Percentiles rank a stretch among this genome's conserved stretches.
These are phyloP conservation scores for Plasmodium gallinaceum DNA, from an alignment of 169 alveolate genomes.

Conservation along the genomic window DNA sequence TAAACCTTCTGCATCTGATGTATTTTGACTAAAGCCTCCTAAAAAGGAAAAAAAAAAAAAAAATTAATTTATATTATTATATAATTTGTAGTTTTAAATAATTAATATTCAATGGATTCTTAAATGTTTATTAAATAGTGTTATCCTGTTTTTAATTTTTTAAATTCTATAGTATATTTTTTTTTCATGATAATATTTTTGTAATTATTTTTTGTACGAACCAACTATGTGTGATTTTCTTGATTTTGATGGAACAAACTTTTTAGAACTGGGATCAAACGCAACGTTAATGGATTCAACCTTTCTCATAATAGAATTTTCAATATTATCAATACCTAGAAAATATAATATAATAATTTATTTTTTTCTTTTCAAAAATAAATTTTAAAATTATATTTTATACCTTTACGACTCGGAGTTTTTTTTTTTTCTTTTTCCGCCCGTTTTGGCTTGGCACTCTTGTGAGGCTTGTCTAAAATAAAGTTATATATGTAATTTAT, in stretches of 20 bases:
- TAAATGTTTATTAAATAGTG: no score
- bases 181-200: no score
- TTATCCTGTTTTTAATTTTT: no score
- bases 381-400: not conserved
- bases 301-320: constrained; percentile 29
- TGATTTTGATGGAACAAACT: constrained; percentile 41
- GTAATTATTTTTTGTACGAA: constrained; percentile 2
- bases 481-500: not conserved
- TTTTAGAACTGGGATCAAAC: constrained; percentile 39
- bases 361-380: not conserved
- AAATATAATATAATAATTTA: not conserved
- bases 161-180: no score
- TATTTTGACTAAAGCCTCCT: constrained; percentile 64
- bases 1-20: constrained; percentile 42
- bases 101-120: not conserved
- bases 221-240: constrained; percentile 45
- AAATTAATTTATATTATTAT: not conserved
- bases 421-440: not conserved
- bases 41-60: not conserved
- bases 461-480: not conserved
- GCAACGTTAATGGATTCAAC: constrained; percentile 40
- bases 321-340: constrained; percentile 32
- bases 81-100: not conserved
- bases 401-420: not conserved
- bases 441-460: not conserved